Evolutionary conservation across 202 grass and related monocot species (phyloP), one percentile per base, ranked within the genome.

Genomic region (Carex sylvatica): DNA sequence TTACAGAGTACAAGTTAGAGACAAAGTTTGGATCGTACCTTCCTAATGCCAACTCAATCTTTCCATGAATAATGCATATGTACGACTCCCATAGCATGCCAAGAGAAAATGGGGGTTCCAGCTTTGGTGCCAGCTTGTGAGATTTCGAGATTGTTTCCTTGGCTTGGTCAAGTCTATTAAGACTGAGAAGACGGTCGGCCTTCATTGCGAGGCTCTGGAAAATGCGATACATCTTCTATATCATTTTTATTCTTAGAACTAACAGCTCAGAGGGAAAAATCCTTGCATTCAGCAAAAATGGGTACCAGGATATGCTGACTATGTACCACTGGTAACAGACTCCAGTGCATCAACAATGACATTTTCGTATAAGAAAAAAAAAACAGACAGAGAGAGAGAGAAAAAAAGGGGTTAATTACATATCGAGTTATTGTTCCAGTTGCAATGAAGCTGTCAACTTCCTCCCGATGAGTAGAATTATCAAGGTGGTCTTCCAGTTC

Each of bases 171-270:
- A 78, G 22, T 46, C 70, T 66, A 84, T 86, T 53, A 8, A 85
- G 72, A 38, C 42, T 22, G 55, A 89, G 80, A 80, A 83, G 80
- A 9, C 81, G 75, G 72, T 89, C 80, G 2, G 84, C 79, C 85
- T 72, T 89, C 12, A 68, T 42, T 83, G 87, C 87, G 40, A 83
- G 60, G n/a, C 86, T 67, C 83, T 86, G 79, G 52, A 86, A 58
- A 75, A 70, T 35, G 46, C 12, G 52, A 54, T 54, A 54, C 52
- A 54, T 54, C 15, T 54, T 16, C 15, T 54, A 16, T 18, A 54
- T 18, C 15, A 54, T 18, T 54, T 49, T 49, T 49, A 49, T 49
- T 49, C 2, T 11, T 49, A 49, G 46, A 49, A 49, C 10, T 49
- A 49, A 12, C 46, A 49, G 46, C 11, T 49, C 46, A 16, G 52